A percentile compares a stretch with the other conserved stretches of the same genome.
Evolutionary conservation across 805 yeast genomes (phyloP).

Genomic region (Groenewaldozyma tartarivorans): DNA sequence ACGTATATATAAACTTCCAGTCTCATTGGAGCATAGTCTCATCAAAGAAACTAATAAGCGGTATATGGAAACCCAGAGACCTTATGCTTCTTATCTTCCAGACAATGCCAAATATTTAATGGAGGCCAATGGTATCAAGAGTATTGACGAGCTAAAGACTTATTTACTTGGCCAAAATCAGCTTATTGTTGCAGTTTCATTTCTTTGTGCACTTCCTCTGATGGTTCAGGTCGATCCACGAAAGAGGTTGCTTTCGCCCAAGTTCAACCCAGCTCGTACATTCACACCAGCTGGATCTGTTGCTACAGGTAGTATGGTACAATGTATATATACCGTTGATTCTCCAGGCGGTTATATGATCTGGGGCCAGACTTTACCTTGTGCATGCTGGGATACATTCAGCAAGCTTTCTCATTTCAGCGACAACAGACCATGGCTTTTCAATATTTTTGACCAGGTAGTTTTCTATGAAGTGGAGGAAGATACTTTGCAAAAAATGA

Average conservation of each 20-base stretch:
- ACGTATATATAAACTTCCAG: too few species aligned
- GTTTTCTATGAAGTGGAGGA: slow-evolving; percentile 89
- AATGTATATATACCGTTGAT: slow-evolving; percentile 96
- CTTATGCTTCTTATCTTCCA: too few species aligned
- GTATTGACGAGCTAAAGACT: too few species aligned
- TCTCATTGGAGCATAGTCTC: too few species aligned
- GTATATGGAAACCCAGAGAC: too few species aligned
- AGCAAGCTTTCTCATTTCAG: slow-evolving; percentile 44
- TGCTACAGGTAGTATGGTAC: slow-evolving; percentile 95
- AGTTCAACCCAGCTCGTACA: slow-evolving; percentile 92
- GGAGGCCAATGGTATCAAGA: too few species aligned
- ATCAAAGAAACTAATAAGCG: too few species aligned
- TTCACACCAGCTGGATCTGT: slow-evolving; percentile 94
- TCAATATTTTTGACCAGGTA: slow-evolving; percentile 86
- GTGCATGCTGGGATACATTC: slow-evolving; percentile 87
- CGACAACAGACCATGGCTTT: slow-evolving; percentile 68
- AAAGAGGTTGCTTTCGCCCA: slow-evolving; percentile 81
- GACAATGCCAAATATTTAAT: too few species aligned
- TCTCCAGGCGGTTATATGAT: slow-evolving; percentile 97
- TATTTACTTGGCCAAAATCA: too few species aligned
- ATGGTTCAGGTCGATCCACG: slow-evolving; percentile 97
- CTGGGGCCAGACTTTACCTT: slow-evolving; percentile 91
- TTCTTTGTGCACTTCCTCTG: slow-evolving; percentile 91
- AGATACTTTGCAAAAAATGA: slow-evolving; percentile 61
- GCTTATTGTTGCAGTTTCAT: slow-evolving; percentile 84